A percentile compares a stretch with the other conserved stretches of the same genome.
Evolutionary conservation across 768 basidiomycete genomes (phyloP).

Genomic region (Terana coerulea): DNA sequence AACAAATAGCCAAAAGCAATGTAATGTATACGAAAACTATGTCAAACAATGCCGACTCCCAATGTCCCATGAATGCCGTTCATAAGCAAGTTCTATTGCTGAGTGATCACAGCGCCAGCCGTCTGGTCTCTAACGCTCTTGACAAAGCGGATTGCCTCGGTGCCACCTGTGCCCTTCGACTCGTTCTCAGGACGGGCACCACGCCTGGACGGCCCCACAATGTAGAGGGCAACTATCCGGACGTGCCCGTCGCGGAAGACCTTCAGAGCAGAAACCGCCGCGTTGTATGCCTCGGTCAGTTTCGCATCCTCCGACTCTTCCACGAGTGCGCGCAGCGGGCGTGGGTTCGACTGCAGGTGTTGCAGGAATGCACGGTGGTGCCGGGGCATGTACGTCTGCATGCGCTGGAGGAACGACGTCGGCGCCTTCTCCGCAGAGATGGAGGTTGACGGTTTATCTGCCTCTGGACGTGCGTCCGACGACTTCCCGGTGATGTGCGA

Average conservation of each 20-base stretch:
- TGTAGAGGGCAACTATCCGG: slow-evolving; percentile 51
- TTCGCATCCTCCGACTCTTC: slow-evolving; percentile 17
- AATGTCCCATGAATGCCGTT: background rate
- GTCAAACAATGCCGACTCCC: background rate
- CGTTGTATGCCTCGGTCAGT: slow-evolving; percentile 42
- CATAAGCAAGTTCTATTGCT: background rate
- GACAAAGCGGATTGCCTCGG: slow-evolving; percentile 51
- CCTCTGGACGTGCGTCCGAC: background rate
- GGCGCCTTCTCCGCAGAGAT: slow-evolving; percentile 13
- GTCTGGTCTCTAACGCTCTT: slow-evolving; percentile 54
- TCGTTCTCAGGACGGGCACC: slow-evolving; percentile 9
- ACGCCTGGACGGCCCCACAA: slow-evolving; percentile 39
- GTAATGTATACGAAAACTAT: background rate
- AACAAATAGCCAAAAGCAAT: background rate
- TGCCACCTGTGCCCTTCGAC: slow-evolving; percentile 53
- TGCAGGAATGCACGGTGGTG: slow-evolving; percentile 55
- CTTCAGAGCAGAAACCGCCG: slow-evolving; percentile 46
- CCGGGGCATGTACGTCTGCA: slow-evolving; percentile 60
- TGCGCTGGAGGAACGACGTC: slow-evolving; percentile 46
- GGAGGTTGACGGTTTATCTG: slow-evolving; percentile 3
- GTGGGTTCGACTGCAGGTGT: slow-evolving; percentile 44
- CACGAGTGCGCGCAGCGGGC: slow-evolving; percentile 45
- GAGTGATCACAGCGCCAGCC: slow-evolving; percentile 27
- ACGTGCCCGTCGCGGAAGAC: slow-evolving; percentile 57
- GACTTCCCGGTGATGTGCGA: slow-evolving; percentile 28